Evolutionary conservation across 2,329 filamentous ascomycete species (phyloP).

Genomic region (Fusarium hostae): DNA sequence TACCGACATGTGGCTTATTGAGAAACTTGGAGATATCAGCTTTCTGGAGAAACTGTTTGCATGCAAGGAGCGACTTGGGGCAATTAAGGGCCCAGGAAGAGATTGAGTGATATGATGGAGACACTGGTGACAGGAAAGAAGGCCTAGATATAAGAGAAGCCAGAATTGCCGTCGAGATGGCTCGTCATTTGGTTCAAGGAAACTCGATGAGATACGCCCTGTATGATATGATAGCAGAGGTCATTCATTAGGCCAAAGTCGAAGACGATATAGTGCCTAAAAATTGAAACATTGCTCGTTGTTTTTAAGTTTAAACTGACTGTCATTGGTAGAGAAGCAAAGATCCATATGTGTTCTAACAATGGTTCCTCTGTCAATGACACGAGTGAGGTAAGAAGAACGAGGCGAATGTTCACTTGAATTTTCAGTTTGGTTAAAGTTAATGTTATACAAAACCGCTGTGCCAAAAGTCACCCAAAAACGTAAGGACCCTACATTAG

Average conservation of each 20-base stretch:
- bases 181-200: neutral
- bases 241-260: neutral
- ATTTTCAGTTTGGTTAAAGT: too few relatives aligned
- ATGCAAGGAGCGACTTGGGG: slow-evolving; percentile 5
- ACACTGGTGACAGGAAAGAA: neutral
- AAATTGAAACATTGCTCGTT: neutral
- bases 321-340: neutral
- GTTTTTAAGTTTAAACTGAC: neutral
- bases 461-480: too few relatives aligned
- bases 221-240: neutral
- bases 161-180: neutral
- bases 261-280: neutral
- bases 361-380: neutral
- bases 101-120: neutral
- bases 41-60: slow-evolving; percentile 36
- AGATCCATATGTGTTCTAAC: neutral
- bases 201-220: neutral
- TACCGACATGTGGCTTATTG: slow-evolving; percentile 40
- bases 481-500: too few relatives aligned
- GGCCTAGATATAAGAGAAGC: neutral
- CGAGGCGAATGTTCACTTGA: neutral
- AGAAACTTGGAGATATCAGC: slow-evolving; percentile 41
- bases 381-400: neutral
- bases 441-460: too few relatives aligned
- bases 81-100: neutral